Percentiles rank a stretch among this genome's conserved stretches.
Conservation (phyloP, 1,139 yeast species). For the Hansenula sp. region DNA sequence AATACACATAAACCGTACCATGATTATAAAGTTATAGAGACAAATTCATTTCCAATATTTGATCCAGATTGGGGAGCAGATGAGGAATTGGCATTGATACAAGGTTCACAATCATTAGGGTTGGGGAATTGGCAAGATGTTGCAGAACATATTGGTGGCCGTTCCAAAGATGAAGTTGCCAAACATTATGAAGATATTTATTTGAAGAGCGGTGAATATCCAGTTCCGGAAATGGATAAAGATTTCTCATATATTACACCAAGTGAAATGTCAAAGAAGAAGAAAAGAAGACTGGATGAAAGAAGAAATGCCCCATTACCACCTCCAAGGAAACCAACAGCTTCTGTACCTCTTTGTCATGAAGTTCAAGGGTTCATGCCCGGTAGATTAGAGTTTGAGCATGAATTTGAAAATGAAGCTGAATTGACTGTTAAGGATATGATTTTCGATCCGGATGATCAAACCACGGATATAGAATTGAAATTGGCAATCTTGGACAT, state of each 20-base stretch:
- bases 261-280: constrained; percentile 60
- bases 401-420: constrained; percentile 95
- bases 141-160: constrained; percentile 89
- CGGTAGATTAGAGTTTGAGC: constrained; percentile 93
- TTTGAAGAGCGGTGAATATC: constrained; percentile 67
- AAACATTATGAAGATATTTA: constrained; percentile 74
- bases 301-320: constrained; percentile 68
- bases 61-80: constrained; percentile 97
- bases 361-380: constrained; percentile 99
- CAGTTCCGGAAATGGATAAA: constrained; percentile 75
- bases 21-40: constrained; percentile 88
- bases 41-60: constrained; percentile 91
- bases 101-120: constrained; percentile 89
- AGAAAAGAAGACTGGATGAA: constrained; percentile 69
- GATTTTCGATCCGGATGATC: constrained; percentile 92
- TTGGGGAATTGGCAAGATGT: constrained; percentile 97
- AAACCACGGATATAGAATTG: constrained; percentile 80
- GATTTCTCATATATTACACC: constrained; percentile 61
- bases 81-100: constrained; percentile 83
- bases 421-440: constrained; percentile 92
- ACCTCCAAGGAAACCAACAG: constrained; percentile 82
- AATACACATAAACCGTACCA: constrained; percentile 94
- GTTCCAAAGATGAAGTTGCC: constrained; percentile 89
- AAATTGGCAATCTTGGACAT: constrained; percentile 85
- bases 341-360: constrained; percentile 94